Evolutionary conservation across 108 stramenopile genomes (phyloP).

Genomic region (Licmophora abbreviata): DNA sequence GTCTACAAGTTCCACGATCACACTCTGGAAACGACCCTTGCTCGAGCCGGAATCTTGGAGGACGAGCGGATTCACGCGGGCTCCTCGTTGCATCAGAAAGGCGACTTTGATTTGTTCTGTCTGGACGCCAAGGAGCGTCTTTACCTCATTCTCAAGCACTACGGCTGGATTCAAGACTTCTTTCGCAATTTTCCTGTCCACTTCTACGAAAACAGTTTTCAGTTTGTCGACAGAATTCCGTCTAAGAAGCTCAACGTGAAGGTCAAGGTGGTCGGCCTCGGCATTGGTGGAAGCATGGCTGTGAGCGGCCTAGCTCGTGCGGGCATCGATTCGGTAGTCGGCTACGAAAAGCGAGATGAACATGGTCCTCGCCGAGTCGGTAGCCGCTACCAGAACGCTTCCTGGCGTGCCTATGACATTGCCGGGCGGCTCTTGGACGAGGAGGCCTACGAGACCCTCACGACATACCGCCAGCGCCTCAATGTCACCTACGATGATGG

Average conservation of each 20-base stretch:
- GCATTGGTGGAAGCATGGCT: slow-evolving; percentile 23
- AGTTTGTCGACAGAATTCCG: slow-evolving; percentile 20
- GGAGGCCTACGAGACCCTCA: slow-evolving; percentile 15
- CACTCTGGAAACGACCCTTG: slow-evolving; percentile 10
- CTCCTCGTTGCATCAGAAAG: slow-evolving; percentile 10
- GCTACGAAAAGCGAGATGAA: slow-evolving; percentile 19
- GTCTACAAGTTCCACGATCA: slow-evolving; percentile 17
- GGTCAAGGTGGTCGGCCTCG: slow-evolving; percentile 24
- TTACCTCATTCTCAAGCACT: slow-evolving; percentile 17
- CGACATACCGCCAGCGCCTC: slow-evolving; percentile 19
- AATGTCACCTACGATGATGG: slow-evolving; percentile 27
- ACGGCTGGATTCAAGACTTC: slow-evolving; percentile 27
- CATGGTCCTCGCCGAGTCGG: slow-evolving; percentile 17
- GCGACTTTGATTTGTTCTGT: slow-evolving; percentile 19
- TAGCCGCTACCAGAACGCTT: slow-evolving; percentile 24
- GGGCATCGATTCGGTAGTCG: slow-evolving; percentile 14
- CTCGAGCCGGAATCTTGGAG: slow-evolving; percentile 13
- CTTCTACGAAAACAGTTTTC: slow-evolving; percentile 30
- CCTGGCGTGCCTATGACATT: slow-evolving; percentile 26
- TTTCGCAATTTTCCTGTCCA: slow-evolving; percentile 20
- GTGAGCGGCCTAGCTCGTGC: slow-evolving; percentile 21
- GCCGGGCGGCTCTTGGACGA: slow-evolving; percentile 20
- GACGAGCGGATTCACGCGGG: slow-evolving; percentile 19
- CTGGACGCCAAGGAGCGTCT: slow-evolving; percentile 30
- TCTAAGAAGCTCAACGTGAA: slow-evolving; percentile 19